phyloP scores from a whole-genome alignment of 2,329 filamentous ascomycete genomes.

The Ilyonectria mors-panacis region DNA sequence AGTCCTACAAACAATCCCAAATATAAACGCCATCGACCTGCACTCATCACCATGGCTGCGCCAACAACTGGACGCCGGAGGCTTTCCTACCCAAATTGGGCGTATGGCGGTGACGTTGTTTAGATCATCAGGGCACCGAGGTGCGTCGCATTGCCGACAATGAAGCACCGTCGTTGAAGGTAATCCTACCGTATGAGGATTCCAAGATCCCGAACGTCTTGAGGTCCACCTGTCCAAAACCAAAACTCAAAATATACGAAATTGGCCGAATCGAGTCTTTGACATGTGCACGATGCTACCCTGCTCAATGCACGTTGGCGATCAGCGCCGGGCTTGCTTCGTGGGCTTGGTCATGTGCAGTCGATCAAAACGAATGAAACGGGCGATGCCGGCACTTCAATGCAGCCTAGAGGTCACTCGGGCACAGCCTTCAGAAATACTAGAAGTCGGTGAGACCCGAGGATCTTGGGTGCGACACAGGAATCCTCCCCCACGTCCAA shows the following conservation, averaged over 20 bases:
- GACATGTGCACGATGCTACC: background rate
- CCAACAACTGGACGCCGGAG: no score
- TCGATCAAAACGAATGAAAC: constrained; percentile 2
- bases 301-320: background rate
- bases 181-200: no score
- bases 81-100: no score
- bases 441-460: constrained; percentile 5
- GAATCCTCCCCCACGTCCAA: background rate
- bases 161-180: no score
- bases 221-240: no score
- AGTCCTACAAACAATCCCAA: background rate
- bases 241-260: no score
- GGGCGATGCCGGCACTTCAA: background rate
- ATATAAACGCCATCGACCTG: background rate
- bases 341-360: background rate
- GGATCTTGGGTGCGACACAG: background rate
- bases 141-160: no score
- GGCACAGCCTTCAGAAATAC: background rate
- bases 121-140: no score
- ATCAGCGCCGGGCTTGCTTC: constrained; percentile 1
- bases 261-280: no score
- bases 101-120: no score
- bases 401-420: background rate
- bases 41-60: background rate
- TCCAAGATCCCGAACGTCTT: no score